A percentile compares a stretch with the other conserved stretches of the same genome.
These are phyloP conservation scores for Farysia itapuensis DNA, from an alignment of 1,284 basidiomycete species.

Conservation along the genomic window DNA sequence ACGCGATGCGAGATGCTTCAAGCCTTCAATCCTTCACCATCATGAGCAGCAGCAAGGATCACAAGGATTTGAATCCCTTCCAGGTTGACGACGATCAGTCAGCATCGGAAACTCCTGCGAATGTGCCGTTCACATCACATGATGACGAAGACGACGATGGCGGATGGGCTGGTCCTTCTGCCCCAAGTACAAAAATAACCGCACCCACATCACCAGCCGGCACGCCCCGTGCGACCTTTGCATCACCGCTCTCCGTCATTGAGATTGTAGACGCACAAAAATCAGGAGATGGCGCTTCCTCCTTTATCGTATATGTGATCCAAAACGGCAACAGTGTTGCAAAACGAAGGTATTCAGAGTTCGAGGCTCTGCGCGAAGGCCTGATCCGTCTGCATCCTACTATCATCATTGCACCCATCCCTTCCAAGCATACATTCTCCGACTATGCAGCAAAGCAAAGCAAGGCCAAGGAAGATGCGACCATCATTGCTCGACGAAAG, in stretches of 20 bases:
- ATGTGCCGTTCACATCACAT: too few relatives aligned
- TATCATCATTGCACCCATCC: conserved; percentile 94
- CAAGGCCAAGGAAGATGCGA: conserved; percentile 93
- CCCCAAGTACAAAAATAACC: not conserved
- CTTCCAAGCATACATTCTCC: conserved; percentile 90
- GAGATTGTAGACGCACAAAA: conserved; percentile 80
- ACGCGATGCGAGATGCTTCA: too few relatives aligned
- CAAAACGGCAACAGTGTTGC: conserved; percentile 80
- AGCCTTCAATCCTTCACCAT: too few relatives aligned
- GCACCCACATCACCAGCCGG: conserved; percentile 8
- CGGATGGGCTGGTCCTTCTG: conserved; percentile 24
- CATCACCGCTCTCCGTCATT: conserved; percentile 28
- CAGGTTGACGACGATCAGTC: conserved; percentile 5
- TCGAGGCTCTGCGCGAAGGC: conserved; percentile 84
- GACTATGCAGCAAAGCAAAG: conserved; percentile 97
- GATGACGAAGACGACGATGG: conserved; percentile 23
- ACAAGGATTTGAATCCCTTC: conserved; percentile 32
- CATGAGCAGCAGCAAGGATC: conserved; percentile 1
- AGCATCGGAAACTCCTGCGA: not conserved
- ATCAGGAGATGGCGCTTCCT: conserved; percentile 76
- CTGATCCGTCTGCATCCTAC: conserved; percentile 90
- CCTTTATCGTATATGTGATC: conserved; percentile 94
- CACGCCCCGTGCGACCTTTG: conserved; percentile 11
- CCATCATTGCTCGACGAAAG: conserved; percentile 86
- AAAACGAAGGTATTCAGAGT: conserved; percentile 92